A percentile compares a stretch with the other conserved stretches of the same genome.
phyloP scores from a whole-genome alignment of 257 asterid genomes.

The Scutellaria barbata region DNA sequence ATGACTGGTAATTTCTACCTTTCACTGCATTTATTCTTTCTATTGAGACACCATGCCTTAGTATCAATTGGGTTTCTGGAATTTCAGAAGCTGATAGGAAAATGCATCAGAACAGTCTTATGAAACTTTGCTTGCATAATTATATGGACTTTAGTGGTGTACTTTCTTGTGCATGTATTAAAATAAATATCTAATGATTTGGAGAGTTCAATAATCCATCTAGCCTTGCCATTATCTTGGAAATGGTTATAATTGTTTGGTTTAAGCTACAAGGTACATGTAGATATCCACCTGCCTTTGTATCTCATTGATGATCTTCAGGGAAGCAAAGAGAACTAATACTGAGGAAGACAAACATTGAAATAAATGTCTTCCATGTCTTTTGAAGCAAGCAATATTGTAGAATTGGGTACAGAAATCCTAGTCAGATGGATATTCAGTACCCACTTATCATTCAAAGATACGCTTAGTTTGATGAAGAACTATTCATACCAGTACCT shows the following conservation, averaged over 20 bases:
- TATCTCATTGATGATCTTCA: not conserved
- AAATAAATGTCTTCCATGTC: not conserved
- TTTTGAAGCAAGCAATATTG: not conserved
- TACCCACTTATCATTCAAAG: not conserved
- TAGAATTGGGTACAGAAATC: not conserved
- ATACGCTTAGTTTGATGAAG: not conserved
- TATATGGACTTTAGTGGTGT: not conserved
- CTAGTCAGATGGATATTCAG: not conserved
- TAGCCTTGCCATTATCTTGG: not conserved
- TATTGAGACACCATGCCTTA: slow-evolving; percentile 10
- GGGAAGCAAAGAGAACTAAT: not conserved
- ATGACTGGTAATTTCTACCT: slow-evolving; percentile 71
- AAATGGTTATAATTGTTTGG: not conserved
- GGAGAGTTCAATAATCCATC: not conserved
- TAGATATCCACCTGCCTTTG: not conserved
- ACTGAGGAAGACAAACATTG: not conserved
- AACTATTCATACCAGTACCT: not conserved
- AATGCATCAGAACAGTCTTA: not conserved
- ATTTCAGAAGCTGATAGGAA: not conserved
- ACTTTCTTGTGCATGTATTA: not conserved
- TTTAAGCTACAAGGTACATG: not conserved
- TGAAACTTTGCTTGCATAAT: slow-evolving; percentile 14
- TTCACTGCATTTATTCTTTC: slow-evolving; percentile 31
- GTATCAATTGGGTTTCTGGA: not conserved
- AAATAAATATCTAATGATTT: not conserved